Evolutionary conservation across 2,329 filamentous ascomycete species (phyloP), one percentile per base, ranked within the genome.

Genomic region (Alternaria viburni): DNA sequence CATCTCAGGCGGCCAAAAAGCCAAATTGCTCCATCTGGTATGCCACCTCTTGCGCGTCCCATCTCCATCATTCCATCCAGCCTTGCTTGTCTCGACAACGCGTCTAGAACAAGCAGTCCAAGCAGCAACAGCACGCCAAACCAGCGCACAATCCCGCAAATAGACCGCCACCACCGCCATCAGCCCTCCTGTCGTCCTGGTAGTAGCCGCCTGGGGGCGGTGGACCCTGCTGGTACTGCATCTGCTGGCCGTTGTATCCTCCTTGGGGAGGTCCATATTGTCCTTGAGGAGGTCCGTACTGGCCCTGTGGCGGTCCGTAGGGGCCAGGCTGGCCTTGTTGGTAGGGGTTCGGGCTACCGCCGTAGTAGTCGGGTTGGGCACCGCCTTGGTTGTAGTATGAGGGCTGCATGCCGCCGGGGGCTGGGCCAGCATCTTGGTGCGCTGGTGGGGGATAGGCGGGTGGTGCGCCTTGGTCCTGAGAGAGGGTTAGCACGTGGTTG

Each of bases 71-170:
- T 12, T 15, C 43, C 19, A 28, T 13, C 17, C 49, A 46, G 8
- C 19, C 2, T 26, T 32, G 28, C 13, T 51, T 32, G 17, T 51
- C 4, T 15, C 36, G 13, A 32, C 36, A 15, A 8, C 23, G 23
- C 44, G 28, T 59, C 69, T 82, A 85, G 68, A 85, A 84, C 71
- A 86, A 71, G 64, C 83, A 79, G 67, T 86, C 84, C 76, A 86
- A 79, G 78, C 84, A 86, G 69, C 84, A 86, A 68, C 84, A 86
- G 69, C 83, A 85, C 41, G 84, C 83, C 73, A 85, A 65, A 58
- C 77, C 79, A 10, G 79, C 84, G 63, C 83, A 72, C 46, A 83
- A 66, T 15, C 79, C 83, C 4, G 80, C 80, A 41, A 82, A 77
- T 32, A 84, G 72, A 2, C 83, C 83, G 5, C 75, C 78, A 23